Base-by-base conservation (phyloP, 2,329 filamentous ascomycete genomes). In the Chaetomiaceae sp. region DNA sequence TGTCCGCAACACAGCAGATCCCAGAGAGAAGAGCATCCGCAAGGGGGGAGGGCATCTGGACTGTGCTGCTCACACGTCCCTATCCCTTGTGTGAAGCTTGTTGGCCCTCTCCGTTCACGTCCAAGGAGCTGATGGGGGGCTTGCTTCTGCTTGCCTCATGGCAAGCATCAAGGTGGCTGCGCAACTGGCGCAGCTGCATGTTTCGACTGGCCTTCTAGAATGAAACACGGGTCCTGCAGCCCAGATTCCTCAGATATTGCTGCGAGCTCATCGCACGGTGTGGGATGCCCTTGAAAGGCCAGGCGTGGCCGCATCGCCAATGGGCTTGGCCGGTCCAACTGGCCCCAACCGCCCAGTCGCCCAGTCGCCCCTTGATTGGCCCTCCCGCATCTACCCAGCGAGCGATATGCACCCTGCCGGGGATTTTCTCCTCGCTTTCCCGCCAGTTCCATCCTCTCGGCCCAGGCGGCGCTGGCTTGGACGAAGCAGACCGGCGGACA, bases 141-240 rank as follows among this genome's bases (percentile, higher is more conserved):
- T 44, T 47, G 46, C 44, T 34, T 43, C 39, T 55, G 47, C 44
- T 48, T 55, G 50, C 49, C 31, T 21, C 10, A n/a, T 23, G 50
- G 39, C 50, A 56, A 53, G 50, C 47, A 54, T 16, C 42, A 25
- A n/a, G 38, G 31, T 34, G 31, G 30, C 38, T 16, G 38, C 45
- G 38, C 45, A 55, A 55, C 2, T 56, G 53, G 27, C 31, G 27
- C 51, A 55, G 35, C 41, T 52, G 50, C 53, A 51, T 43, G 50
- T 54, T 57, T 60, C 55, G 50, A 54, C 56, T 43, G 41, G 46
- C n/a, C 53, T 61, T 58, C 59, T 60, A 58, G 59, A 61, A 61
- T 57, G 58, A 55, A 57, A 53, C 55, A 55, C 54, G 49, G 17
- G 5, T 50, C 39, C 51, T 58, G 49, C 47, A 55, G 35, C 12